phyloP scores from a whole-genome alignment of 192 early-diverging fungal species.

The Coemansia sp. region DNA sequence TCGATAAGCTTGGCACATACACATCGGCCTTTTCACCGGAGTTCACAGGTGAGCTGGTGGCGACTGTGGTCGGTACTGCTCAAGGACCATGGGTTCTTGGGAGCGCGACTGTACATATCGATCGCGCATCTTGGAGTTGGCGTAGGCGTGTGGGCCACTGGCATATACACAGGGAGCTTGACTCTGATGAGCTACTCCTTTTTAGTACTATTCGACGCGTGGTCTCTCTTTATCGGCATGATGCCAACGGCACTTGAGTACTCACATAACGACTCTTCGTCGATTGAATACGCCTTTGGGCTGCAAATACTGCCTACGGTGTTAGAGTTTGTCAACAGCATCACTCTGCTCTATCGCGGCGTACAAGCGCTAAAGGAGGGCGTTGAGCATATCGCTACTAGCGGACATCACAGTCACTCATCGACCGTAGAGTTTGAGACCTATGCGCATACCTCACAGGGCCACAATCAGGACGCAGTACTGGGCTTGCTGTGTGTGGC shows the following conservation, averaged over 20 bases:
- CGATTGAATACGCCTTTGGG: conserved; percentile 39
- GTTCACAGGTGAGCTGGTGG: conserved; percentile 24
- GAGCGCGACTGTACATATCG: conserved; percentile 24
- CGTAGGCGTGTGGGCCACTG: conserved; percentile 21
- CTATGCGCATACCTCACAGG: conserved; percentile 17
- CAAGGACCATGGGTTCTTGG: conserved; percentile 32
- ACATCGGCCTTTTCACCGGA: background rate
- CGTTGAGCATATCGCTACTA: conserved; percentile 35
- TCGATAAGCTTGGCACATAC: background rate
- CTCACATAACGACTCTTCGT: conserved; percentile 23
- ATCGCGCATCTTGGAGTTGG: conserved; percentile 22
- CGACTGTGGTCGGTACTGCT: conserved; percentile 27
- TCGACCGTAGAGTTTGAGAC: conserved; percentile 37
- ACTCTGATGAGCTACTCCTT: conserved; percentile 39
- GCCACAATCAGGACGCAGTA: conserved; percentile 12
- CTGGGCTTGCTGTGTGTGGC: conserved; percentile 16
- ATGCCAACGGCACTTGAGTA: conserved; percentile 38
- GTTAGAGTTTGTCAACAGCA: conserved; percentile 44
- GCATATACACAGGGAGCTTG: conserved; percentile 30
- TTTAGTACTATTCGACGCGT: conserved; percentile 34
- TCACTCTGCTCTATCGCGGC: conserved; percentile 37
- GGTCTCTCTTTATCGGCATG: conserved; percentile 31
- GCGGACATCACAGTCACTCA: conserved; percentile 25
- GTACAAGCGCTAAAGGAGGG: conserved; percentile 51
- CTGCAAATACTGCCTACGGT: conserved; percentile 30